Percentiles rank a stretch among this genome's conserved stretches.
phyloP scores from a whole-genome alignment of 345 rosid genomes.

The Euphorbia pulcherrima region DNA sequence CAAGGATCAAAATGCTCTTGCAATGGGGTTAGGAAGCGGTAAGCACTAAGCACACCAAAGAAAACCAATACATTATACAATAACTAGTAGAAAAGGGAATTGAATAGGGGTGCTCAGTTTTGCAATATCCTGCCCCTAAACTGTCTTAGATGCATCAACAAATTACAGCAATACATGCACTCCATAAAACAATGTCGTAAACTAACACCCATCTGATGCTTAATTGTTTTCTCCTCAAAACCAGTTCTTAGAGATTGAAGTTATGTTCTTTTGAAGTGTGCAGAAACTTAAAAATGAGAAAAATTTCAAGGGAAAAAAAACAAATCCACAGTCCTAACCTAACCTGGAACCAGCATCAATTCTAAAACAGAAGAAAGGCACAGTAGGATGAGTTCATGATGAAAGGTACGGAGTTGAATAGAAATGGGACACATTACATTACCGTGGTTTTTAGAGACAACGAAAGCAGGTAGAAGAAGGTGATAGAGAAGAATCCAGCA shows the following conservation, averaged over 20 bases:
- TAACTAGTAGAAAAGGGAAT: not conserved
- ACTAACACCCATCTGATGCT: not conserved
- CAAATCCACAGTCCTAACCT: too few species aligned
- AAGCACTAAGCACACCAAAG: not conserved
- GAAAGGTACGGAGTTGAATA: too few species aligned
- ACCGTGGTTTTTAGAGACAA: conserved; percentile 58
- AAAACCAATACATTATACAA: not conserved
- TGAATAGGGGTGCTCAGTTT: not conserved
- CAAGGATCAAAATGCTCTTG: not conserved
- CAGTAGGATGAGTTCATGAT: not conserved
- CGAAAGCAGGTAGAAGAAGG: conserved; percentile 40
- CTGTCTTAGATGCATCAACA: not conserved
- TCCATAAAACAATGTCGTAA: not conserved
- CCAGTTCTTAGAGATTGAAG: not conserved
- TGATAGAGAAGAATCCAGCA: conserved; percentile 30
- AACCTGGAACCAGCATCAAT: not conserved
- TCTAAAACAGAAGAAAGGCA: not conserved
- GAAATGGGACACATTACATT: conserved; percentile 14
- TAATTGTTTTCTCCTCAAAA: not conserved
- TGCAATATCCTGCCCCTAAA: not conserved
- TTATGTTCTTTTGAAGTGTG: not conserved
- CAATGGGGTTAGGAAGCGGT: not conserved
- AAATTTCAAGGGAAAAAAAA: too few species aligned
- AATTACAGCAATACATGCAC: not conserved
- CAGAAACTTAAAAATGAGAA: not conserved